Percentiles rank a stretch among this genome's conserved stretches.
These are phyloP conservation scores for Xylaria curta DNA, from an alignment of 495 filamentous ascomycete genomes.

Conservation along the genomic window DNA sequence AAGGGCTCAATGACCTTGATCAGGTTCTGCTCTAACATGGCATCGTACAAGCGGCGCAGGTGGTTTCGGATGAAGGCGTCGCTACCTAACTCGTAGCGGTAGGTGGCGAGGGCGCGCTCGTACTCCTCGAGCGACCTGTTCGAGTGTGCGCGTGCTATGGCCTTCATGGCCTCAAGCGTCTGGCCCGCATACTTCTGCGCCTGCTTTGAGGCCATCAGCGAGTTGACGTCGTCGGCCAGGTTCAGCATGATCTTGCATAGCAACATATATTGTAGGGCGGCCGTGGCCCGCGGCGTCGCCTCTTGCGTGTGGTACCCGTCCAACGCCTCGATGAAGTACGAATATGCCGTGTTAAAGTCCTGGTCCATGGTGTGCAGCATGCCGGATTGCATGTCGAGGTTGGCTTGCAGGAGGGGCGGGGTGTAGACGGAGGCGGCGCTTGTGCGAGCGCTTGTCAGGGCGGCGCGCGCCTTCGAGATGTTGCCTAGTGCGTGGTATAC, in stretches of 20 bases:
- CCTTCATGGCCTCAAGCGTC: conserved; percentile 97
- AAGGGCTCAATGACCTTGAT: conserved; percentile 99
- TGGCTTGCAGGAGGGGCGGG: conserved; percentile 91
- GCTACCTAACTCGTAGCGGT: conserved; percentile 87
- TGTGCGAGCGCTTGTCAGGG: conserved; percentile 91
- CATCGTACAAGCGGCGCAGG: conserved; percentile 91
- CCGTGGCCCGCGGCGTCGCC: conserved; percentile 80
- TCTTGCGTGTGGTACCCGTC: conserved; percentile 97
- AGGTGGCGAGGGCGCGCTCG: conserved; percentile 86
- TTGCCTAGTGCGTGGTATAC: conserved; percentile 98
- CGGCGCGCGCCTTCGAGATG: conserved; percentile 92
- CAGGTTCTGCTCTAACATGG: conserved; percentile 98
- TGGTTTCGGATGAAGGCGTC: conserved; percentile 96
- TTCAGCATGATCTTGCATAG: conserved; percentile 99
- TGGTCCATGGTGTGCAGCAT: conserved; percentile 98
- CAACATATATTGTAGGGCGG: conserved; percentile 98
- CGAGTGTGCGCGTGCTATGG: conserved; percentile 91
- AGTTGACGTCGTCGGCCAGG: conserved; percentile 91
- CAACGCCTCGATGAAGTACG: conserved; percentile 98
- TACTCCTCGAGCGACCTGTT: conserved; percentile 96
- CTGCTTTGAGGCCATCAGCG: conserved; percentile 90
- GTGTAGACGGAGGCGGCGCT: conserved; percentile 97
- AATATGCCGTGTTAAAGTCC: conserved; percentile 98
- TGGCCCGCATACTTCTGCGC: conserved; percentile 93
- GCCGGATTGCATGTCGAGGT: conserved; percentile 97